Evolutionary conservation across 352 stramenopile species (phyloP), one percentile per base, ranked within the genome.

Genomic region (Phytophthora brassicae): DNA sequence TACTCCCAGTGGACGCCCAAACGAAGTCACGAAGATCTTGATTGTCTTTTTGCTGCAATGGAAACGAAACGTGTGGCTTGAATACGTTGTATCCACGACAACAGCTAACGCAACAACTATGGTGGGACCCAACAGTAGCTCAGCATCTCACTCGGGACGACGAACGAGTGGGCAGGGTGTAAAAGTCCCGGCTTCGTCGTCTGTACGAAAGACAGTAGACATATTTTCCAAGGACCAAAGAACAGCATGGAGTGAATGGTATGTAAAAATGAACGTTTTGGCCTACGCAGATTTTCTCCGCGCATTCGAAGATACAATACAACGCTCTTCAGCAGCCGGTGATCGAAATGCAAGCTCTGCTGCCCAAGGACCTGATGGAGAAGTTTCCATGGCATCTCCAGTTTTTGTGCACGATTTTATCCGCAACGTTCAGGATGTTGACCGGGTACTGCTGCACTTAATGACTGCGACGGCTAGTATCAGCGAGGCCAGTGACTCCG

Each of bases 51-150:
- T 94, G 35, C 56, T 96, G 17, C 74, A 96, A 52, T 96, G 88
- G 88, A 94, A 94, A 53, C 81, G 92, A 38, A 90, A 94, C 53
- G 82, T 96, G 36, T 96, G 88, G 86, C 66, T 96, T 20, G 86
- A 96, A 68, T 96, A 96, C 46, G 84, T 94, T 16, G 75, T 95
- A 4, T 81, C 84, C 4, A 81, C 80, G 16, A 90, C 84, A 1
- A 90, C 74, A 12, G 78, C 89, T 2, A 67, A 64, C n/a, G 44
- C 60, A 36, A 41, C 60, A 14, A 35, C 48, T 20, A 7, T 64
- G 13, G 11, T 48, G 31, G 39, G 45, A 19, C 44, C 56, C 20
- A 35, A 29, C 19, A 63, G 6, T 43, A 29, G 36, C 22, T 43
- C 45, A 9, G 42, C 29, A 2, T 38, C 53, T 19, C 36, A 70